Evolutionary conservation across 306 rosid genomes (phyloP), one percentile per base, ranked within the genome.

Genomic region (Vigna reflexopilosa): DNA sequence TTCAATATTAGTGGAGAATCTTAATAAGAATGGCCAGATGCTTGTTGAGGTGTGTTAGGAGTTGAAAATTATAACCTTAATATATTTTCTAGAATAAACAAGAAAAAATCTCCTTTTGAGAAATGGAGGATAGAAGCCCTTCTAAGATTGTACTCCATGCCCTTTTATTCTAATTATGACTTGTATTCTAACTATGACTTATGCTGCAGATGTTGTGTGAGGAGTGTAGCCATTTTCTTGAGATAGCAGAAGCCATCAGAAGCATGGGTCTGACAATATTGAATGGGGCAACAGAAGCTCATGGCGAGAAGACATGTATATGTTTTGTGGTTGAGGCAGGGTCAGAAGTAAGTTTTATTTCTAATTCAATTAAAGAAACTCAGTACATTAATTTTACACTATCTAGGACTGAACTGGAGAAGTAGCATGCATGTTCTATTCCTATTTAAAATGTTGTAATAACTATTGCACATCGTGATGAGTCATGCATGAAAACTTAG

Each of bases 211-310:
- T 93, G 98, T 78, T 93, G 64, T 93, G 99, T 71, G 97, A 95
- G 79, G 99, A 93, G 82, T 89, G 96, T 88, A 86, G 94, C 83
- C 94, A 95, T 87, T 93, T 95, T 86, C 93, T 95, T 77, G 99
- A 93, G 85, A 95, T 93, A 81, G 94, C 98, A 54, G 97, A 93
- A 84, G 96, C 98, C 56, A 91, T 95, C 77, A 89, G 86, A 83
- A 89, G 97, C 91, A 81, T 92, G 81, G 98, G 96, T 28, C 87
- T 95, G 77, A 85, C 88, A 42, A 88, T 95, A 81, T 81, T 95
- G 77, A 95, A 90, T 76, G 97, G 98, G 51, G 89, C 86, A 73
- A 95, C 99, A 47, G 90, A 93, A 88, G 91, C 85, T 77, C 93
- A 81, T 57, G 93, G 88, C 13, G 96, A 93, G 70, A 93, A 93